phyloP scores from a whole-genome alignment of 371 early-diverging fungal species.

The Amoeboaphelidium protococcarum region DNA sequence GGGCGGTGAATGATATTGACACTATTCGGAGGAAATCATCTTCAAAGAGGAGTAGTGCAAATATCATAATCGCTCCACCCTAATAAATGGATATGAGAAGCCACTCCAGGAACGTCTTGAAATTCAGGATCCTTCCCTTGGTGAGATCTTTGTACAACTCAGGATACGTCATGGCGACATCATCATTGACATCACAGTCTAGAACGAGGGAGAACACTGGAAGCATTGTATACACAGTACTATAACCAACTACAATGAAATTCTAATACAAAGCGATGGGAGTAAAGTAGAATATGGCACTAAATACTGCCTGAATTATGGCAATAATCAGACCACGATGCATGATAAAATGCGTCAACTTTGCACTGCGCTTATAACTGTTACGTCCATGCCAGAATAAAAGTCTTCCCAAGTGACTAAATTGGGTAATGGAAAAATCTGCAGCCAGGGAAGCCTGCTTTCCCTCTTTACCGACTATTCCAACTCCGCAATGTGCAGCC shows the following conservation, averaged over 20 bases:
- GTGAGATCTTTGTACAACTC: conserved; percentile 92
- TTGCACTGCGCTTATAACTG: conserved; percentile 80
- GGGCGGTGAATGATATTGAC: conserved; percentile 82
- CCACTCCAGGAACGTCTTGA: conserved; percentile 85
- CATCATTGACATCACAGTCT: conserved; percentile 71
- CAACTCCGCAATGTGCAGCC: conserved; percentile 92
- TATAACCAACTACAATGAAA: conserved; percentile 43
- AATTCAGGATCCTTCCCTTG: conserved; percentile 68
- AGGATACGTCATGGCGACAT: conserved; percentile 75
- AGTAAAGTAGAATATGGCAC: conserved; percentile 88
- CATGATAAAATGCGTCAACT: conserved; percentile 92
- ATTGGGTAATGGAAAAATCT: conserved; percentile 85
- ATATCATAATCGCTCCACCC: conserved; percentile 86
- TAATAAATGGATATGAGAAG: conserved; percentile 87
- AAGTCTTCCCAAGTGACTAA: conserved; percentile 56
- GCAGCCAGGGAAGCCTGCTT: conserved; percentile 91
- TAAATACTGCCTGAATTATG: conserved; percentile 96
- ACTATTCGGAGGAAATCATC: conserved; percentile 86
- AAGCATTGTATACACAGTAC: conserved; percentile 87
- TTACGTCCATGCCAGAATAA: conserved; percentile 95
- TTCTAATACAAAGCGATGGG: conserved; percentile 90
- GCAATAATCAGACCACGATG: conserved; percentile 95
- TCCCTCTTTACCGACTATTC: conserved; percentile 97
- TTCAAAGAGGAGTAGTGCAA: conserved; percentile 78
- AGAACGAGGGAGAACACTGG: conserved; percentile 90